Evolutionary conservation across 163 green algal species (phyloP).

Genomic region (Dunaliella salina): DNA sequence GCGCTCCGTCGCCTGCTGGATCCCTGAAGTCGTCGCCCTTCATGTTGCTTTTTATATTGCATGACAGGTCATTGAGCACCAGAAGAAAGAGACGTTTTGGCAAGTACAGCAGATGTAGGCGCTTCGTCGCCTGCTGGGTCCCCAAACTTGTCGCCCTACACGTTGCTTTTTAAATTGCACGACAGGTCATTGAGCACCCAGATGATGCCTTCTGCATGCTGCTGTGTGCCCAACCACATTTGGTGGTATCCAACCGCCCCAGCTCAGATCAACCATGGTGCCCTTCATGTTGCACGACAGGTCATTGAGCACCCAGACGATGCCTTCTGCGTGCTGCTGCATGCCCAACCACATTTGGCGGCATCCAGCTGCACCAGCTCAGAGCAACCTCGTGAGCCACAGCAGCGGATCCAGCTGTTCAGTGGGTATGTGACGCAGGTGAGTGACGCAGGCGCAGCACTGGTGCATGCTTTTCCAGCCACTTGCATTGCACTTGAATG

Average conservation of each 20-base stretch:
- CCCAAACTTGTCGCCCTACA: not conserved
- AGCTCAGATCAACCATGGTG: not conserved
- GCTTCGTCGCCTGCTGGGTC: slow-evolving; percentile 25
- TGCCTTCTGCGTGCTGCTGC: slow-evolving; percentile 47
- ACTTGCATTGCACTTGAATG: not conserved
- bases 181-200: slow-evolving; percentile 25
- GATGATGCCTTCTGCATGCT: slow-evolving; percentile 45
- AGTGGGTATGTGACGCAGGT: slow-evolving; percentile 33
- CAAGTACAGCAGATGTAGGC: too few species aligned
- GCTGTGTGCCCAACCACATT: slow-evolving; percentile 17
- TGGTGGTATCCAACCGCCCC: too few species aligned
- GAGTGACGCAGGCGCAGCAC: not conserved
- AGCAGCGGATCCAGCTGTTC: slow-evolving; percentile 28
- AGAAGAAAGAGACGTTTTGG: too few species aligned
- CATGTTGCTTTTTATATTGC: too few species aligned
- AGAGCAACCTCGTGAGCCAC: not conserved
- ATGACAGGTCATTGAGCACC: slow-evolving; percentile 32
- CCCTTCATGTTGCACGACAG: slow-evolving; percentile 17
- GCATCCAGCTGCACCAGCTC: not conserved
- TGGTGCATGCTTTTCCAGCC: not conserved
- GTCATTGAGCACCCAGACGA: slow-evolving; percentile 29
- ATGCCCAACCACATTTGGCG: slow-evolving; percentile 3
- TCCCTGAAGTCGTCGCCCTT: not conserved
- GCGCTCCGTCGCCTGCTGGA: too few species aligned
- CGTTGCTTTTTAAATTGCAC: too few species aligned